These are phyloP conservation scores for Fraxinus excelsior DNA, from an alignment of 257 asterid genomes.

Conservation along the genomic window DNA sequence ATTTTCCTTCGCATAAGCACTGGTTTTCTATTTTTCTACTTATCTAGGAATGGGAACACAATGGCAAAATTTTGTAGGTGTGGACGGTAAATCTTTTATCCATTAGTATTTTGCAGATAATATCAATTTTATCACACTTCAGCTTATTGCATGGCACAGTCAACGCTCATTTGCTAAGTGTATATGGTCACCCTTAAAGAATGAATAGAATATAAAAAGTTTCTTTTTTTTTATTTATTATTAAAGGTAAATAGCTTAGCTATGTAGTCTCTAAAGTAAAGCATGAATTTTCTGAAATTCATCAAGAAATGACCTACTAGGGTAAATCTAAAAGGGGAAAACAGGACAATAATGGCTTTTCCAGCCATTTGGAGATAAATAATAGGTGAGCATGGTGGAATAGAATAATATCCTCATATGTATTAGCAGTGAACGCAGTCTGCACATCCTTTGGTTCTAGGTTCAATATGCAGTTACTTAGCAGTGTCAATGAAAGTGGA, in stretches of 20 bases:
- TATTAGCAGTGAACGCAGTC: background rate
- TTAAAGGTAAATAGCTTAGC: too few species aligned
- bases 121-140: background rate
- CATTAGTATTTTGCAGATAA: too few species aligned
- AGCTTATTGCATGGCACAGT: background rate
- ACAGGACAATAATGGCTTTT: background rate
- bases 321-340: background rate
- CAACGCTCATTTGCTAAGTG: background rate
- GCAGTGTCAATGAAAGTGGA: slow-evolving; percentile 5
- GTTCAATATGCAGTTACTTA: slow-evolving; percentile 4
- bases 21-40: too few species aligned
- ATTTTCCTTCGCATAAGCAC: too few species aligned
- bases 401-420: background rate
- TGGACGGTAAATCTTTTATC: too few species aligned
- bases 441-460: slow-evolving; percentile 23
- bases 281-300: background rate
- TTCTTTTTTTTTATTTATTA: too few species aligned
- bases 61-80: too few species aligned
- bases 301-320: background rate
- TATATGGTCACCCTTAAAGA: too few species aligned
- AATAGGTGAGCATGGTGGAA: background rate
- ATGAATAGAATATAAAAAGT: too few species aligned
- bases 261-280: too few species aligned
- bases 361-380: background rate
- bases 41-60: background rate